phyloP scores from a whole-genome alignment of 345 rosid genomes.

The Heritiera fomes region DNA sequence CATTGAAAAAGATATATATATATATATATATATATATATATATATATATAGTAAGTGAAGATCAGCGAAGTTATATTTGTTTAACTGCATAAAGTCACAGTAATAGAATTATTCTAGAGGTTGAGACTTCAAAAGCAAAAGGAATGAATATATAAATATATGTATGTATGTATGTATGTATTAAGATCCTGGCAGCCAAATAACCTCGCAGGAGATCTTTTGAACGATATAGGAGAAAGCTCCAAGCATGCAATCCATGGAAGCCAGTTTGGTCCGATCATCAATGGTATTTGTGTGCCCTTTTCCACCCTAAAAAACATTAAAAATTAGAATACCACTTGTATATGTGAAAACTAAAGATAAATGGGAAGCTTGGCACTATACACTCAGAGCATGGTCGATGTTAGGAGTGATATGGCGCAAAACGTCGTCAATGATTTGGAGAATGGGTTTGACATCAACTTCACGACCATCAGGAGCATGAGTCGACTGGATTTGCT shows the following conservation, averaged over 20 bases:
- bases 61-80: background rate
- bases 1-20: background rate
- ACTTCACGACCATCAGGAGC: slow-evolving; percentile 48
- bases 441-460: slow-evolving; percentile 39
- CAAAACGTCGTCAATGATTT: slow-evolving; percentile 38
- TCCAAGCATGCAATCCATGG: slow-evolving; percentile 37
- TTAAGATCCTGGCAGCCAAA: background rate
- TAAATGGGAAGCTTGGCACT: background rate
- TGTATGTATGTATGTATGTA: background rate
- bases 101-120: background rate
- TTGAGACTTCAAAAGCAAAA: background rate
- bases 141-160: background rate
- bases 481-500: slow-evolving; percentile 49
- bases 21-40: too few species aligned
- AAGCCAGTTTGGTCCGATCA: slow-evolving; percentile 22
- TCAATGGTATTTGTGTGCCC: slow-evolving; percentile 22
- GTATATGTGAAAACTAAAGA: too few species aligned
- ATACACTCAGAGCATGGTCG: slow-evolving; percentile 34
- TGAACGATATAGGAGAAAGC: slow-evolving; percentile 35
- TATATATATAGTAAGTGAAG: background rate
- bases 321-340: background rate
- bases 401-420: slow-evolving; percentile 37
- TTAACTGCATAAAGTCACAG: background rate
- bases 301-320: slow-evolving; percentile 25
- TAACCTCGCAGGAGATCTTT: slow-evolving; percentile 51